phyloP scores from a whole-genome alignment of 2,329 filamentous ascomycete species.

The Xylaria sp. region DNA sequence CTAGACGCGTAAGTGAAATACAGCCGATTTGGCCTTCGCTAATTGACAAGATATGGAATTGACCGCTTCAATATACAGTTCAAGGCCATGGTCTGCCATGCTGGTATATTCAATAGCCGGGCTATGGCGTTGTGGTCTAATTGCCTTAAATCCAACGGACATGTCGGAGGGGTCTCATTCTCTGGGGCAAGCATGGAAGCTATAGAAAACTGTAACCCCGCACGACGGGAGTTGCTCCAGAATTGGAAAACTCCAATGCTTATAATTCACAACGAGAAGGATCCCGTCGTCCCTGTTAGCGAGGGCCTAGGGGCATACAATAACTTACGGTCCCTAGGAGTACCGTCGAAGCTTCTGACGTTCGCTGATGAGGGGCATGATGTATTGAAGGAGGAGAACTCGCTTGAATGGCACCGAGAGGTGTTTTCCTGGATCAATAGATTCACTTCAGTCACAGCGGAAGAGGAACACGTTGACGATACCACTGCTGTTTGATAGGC shows the following conservation, averaged over 20 bases:
- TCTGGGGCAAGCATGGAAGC: conserved; percentile 53
- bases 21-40: neutral
- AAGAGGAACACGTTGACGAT: neutral
- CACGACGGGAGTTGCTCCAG: conserved; percentile 57
- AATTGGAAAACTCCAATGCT: conserved; percentile 75
- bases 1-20: conserved; percentile 53
- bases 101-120: conserved; percentile 56
- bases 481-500: neutral
- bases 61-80: conserved; percentile 52
- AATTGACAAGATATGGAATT: neutral
- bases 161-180: conserved; percentile 13
- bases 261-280: conserved; percentile 76
- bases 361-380: conserved; percentile 42
- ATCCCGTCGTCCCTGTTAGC: conserved; percentile 65
- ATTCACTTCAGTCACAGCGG: neutral
- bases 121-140: conserved; percentile 30
- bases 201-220: conserved; percentile 63
- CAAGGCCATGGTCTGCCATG: conserved; percentile 66
- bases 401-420: conserved; percentile 40
- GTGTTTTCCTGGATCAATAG: conserved; percentile 43
- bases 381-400: conserved; percentile 35
- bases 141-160: conserved; percentile 25
- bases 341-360: conserved; percentile 41
- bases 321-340: conserved; percentile 36
- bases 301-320: conserved; percentile 51